Evolutionary conservation across 78 protist genomes (phyloP).

Genomic region (Trichosphaerium sp.): DNA sequence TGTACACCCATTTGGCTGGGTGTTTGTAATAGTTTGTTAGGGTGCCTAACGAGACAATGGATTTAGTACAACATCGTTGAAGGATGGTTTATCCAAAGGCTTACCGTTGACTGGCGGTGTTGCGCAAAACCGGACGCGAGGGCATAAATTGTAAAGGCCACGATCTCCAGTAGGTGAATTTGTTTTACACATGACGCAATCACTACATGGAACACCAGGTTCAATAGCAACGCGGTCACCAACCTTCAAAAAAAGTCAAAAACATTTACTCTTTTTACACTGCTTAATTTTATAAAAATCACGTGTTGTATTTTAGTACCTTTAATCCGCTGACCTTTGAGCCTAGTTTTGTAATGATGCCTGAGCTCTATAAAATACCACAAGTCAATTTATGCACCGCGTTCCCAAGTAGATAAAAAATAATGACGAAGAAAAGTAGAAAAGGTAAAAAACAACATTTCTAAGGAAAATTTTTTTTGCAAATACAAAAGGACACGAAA

Average conservation of each 20-base stretch:
- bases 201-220: conserved; percentile 35
- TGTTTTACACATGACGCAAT: background rate
- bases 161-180: too few species aligned
- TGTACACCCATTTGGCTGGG: background rate
- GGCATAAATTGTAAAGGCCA: conserved; percentile 48
- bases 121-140: conserved; percentile 31
- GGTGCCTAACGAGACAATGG: too few species aligned
- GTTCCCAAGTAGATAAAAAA: background rate
- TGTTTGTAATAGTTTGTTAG: background rate
- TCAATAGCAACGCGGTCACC: conserved; percentile 55
- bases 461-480: too few species aligned
- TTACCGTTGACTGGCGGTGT: conserved; percentile 55
- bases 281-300: background rate
- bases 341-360: conserved; percentile 6
- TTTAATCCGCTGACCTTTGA: background rate
- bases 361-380: too few species aligned
- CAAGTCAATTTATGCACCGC: background rate
- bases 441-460: too few species aligned
- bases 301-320: background rate
- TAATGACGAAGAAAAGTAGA: background rate
- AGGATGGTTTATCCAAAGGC: conserved; percentile 3
- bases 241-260: too few species aligned
- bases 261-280: background rate
- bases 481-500: background rate
- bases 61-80: background rate